These are phyloP conservation scores for Zelonia costaricensis DNA, from an alignment of 208 protist genomes.

Conservation along the genomic window DNA sequence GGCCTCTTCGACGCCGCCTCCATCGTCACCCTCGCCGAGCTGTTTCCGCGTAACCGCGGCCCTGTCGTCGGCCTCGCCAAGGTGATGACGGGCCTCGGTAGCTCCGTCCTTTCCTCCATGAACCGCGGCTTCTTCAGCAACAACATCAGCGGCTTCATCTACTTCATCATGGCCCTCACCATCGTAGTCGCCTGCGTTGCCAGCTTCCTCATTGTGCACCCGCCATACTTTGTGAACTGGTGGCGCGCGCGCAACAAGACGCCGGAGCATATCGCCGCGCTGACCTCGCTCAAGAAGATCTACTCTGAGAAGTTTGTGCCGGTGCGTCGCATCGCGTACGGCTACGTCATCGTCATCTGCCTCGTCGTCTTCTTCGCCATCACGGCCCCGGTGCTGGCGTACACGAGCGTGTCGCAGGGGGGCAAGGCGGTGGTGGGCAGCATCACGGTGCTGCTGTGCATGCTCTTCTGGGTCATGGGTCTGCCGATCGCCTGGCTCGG, in stretches of 20 bases:
- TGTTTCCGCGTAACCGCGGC: conserved; percentile 73
- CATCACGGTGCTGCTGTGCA: conserved; percentile 43
- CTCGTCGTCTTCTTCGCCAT: conserved; percentile 60
- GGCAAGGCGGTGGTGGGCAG: conserved; percentile 35
- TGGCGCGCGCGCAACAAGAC: conserved; percentile 58
- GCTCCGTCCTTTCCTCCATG: conserved; percentile 65
- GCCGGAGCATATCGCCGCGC: conserved; percentile 32
- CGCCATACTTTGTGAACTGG: conserved; percentile 66
- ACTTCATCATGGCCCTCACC: conserved; percentile 61
- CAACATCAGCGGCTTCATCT: conserved; percentile 66
- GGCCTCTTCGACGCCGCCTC: conserved; percentile 55
- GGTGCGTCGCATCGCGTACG: conserved; percentile 45
- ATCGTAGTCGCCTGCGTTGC: conserved; percentile 32
- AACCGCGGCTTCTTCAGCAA: conserved; percentile 49
- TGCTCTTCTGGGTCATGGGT: conserved; percentile 46
- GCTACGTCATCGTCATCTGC: conserved; percentile 49
- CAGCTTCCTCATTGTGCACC: conserved; percentile 40
- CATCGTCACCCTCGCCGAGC: conserved; percentile 55
- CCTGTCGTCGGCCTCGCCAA: conserved; percentile 62
- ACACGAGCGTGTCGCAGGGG: conserved; percentile 29
- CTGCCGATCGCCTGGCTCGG: conserved; percentile 57
- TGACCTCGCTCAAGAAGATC: conserved; percentile 34
- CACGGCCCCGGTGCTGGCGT: conserved; percentile 51
- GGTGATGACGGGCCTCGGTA: conserved; percentile 73
- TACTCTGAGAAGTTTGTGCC: conserved; percentile 62